Base-by-base conservation (phyloP, 805 yeast species). In the Candida piceae region DNA sequence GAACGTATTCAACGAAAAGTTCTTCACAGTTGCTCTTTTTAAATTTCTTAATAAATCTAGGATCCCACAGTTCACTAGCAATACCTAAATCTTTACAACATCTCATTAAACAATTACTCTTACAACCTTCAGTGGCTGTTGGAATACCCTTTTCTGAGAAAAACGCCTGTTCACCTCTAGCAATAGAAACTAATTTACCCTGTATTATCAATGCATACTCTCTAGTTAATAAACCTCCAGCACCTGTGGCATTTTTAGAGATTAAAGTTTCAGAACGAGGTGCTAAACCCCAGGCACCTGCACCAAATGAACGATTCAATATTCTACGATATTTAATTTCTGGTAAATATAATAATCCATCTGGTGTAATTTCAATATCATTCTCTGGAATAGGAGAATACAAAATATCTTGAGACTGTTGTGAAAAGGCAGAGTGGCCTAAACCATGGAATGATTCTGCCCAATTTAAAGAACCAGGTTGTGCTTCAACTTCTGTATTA, bases 231-330 rank as follows among this genome's bases (percentile, higher is more conserved):
- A 59, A 42, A 7, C 67, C 67, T 7, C 63, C 65, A 7, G 38
- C 15, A 9, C 57, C 61, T 22, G 44, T 42, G 19, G 34, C 42
- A 44, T 74, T 78, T 21, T 78, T 72, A 2, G 95, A 82, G 22
- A 93, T 77, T 36, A 76, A 66, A 1, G 95, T 83, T 46, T 84
- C 90, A 0, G 95, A 79, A 38, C 98, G 68, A 9, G 98, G 97
- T 1, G 94, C 96, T 38, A 93, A 67, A 1, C 97, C 97, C 98
- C 98, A 93, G 2, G 95, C 97, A 19, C 98, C 98, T 6, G 98
- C 96, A 4, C 98, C 98, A 67, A 93, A 90, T 0, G 97, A 94
- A 26, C 71, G 70, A 62, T 90, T 90, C 47, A 93, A 63, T 16
- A 89, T 81, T 31, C 98, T 73, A 46, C 98, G 75, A 57, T 93